Evolutionary conservation across 495 filamentous ascomycete genomes (phyloP), one percentile per base, ranked within the genome.

Genomic region (Xylaria flabelliformis): DNA sequence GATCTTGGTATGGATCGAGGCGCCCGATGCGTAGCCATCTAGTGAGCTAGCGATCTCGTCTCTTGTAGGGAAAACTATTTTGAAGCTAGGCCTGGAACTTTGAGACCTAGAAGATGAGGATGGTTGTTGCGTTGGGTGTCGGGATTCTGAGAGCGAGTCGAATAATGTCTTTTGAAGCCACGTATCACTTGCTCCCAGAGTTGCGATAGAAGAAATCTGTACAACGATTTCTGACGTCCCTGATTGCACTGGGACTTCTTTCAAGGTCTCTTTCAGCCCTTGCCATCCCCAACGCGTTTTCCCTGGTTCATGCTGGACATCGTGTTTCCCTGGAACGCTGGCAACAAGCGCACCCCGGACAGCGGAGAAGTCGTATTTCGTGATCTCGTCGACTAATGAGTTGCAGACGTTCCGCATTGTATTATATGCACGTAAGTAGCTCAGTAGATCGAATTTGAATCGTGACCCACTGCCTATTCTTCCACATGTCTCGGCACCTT

Each of bases 121-220:
- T 17, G 19, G 42, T 48, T 64, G 50, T 32, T 32, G 34, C 12
- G 8, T 91, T 81, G 12, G 87, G 78, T n/a, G 59, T 42, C n/a
- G 81, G 75, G 72, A 66, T 29, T 48, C 24, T 13, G 74, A 74
- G 21, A 79, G 56, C 26, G 77, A 68, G 41, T 77, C 69, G 78
- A 95, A 92, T 66, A 97, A 84, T 0, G 88, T 86, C 0, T 85
- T 84, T 73, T 85, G 84, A 8, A 97, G 83, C 94, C 94, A 98
- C 73, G 86, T 89, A 67, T 95, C 88, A 32, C 84, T 91, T 59
- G 85, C 84, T 3, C 94, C 93, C 0, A 97, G 85, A 1, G 93
- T 92, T 7, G 93, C 94, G 29, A 97, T 90, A 15, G 93, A 97
- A 1, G 94, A 97, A 29, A 95, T 83, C 74, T 97, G 94, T 1